Percentiles rank a stretch among this genome's conserved stretches.
These are phyloP conservation scores for Penicillium taxi DNA, from an alignment of 495 filamentous ascomycete species.

Conservation along the genomic window DNA sequence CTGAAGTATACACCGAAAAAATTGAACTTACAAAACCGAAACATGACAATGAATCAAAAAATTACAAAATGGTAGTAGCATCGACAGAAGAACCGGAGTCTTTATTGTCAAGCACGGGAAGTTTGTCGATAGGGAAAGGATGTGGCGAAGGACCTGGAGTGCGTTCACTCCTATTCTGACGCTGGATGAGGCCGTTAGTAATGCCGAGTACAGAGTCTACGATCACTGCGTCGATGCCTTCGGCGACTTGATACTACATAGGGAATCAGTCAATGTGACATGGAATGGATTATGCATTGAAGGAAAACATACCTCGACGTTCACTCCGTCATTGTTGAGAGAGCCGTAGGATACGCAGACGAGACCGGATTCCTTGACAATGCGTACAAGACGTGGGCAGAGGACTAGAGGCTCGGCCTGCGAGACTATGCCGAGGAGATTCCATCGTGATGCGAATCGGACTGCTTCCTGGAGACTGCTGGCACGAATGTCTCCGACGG, in stretches of 20 bases:
- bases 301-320: slow-evolving; percentile 63
- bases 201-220: slow-evolving; percentile 88
- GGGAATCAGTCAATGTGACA: neutral
- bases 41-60: no score
- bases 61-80: no score
- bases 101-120: no score
- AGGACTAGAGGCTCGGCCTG: slow-evolving; percentile 76
- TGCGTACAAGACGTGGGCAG: slow-evolving; percentile 81
- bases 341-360: slow-evolving; percentile 93
- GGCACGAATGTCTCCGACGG: slow-evolving; percentile 82
- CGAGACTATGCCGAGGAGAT: slow-evolving; percentile 82
- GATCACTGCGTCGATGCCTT: slow-evolving; percentile 95
- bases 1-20: no score
- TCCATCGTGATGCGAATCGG: slow-evolving; percentile 89
- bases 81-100: no score
- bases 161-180: slow-evolving; percentile 24
- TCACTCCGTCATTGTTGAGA: slow-evolving; percentile 75
- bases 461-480: slow-evolving; percentile 91
- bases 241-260: slow-evolving; percentile 74
- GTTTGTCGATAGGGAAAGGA: slow-evolving; percentile 14
- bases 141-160: slow-evolving; percentile 22
- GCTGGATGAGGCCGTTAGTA: slow-evolving; percentile 56
- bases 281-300: neutral
- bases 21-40: no score
- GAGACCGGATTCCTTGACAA: slow-evolving; percentile 90